Percentiles rank a stretch among this genome's conserved stretches.
Conservation (phyloP, 73 alveolate genomes). For the Stentor coeruleus region DNA sequence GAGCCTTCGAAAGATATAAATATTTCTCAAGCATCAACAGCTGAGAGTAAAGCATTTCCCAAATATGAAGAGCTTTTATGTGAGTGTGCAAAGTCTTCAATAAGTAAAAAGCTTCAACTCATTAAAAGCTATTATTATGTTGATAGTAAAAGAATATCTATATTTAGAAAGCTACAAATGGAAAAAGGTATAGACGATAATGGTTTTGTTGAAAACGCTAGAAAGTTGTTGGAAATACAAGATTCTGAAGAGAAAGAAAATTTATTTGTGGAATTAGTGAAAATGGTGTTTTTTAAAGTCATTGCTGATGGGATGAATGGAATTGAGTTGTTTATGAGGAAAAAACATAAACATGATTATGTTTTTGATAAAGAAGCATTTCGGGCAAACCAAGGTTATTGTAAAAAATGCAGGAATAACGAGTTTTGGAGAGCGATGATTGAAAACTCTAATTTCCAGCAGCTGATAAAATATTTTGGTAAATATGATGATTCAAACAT, state of each 20-base stretch:
- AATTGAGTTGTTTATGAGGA: neutral
- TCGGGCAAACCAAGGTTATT: neutral
- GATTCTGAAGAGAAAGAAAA: neutral
- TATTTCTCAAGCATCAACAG: neutral
- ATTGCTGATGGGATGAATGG: neutral
- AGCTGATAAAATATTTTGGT: neutral
- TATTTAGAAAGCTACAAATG: neutral
- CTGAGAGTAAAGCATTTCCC: neutral
- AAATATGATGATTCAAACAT: conserved; percentile 1
- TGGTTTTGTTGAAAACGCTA: neutral
- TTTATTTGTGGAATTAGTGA: neutral
- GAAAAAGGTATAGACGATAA: neutral
- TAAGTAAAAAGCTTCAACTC: neutral
- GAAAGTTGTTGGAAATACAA: neutral
- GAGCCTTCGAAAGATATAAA: neutral
- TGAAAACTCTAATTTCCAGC: conserved; percentile 2
- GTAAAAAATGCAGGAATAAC: neutral
- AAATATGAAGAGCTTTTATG: neutral
- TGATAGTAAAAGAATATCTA: neutral
- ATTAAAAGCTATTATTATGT: neutral
- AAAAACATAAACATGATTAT: neutral
- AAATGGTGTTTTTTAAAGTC: neutral
- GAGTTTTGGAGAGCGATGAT: neutral
- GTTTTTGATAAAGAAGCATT: neutral
- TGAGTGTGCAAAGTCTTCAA: conserved; percentile 8